Conservation (phyloP, 1,284 basidiomycete species). For the Boletus coffeatus region DNA sequence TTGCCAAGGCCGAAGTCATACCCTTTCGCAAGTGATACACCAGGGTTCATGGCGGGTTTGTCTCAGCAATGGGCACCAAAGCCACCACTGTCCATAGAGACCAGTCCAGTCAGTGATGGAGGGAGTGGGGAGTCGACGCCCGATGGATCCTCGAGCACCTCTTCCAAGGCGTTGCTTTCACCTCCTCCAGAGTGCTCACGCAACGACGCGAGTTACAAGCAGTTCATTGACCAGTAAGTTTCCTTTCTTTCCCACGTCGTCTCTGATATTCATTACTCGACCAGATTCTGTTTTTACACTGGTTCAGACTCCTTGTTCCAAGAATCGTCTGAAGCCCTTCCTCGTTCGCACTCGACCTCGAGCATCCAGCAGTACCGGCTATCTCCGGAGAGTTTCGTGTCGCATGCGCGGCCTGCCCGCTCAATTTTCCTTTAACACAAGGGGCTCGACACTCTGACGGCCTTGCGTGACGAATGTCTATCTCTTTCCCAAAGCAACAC, state of each 20-base stretch:
- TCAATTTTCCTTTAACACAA: conserved; percentile 8
- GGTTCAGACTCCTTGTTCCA: conserved; percentile 38
- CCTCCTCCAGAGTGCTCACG: conserved; percentile 22
- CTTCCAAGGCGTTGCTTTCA: conserved; percentile 34
- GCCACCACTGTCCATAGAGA: conserved; percentile 19
- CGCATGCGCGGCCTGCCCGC: conserved; percentile 7
- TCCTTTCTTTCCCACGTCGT: not conserved
- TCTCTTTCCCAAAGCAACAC: not conserved
- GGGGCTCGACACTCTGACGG: conserved; percentile 1
- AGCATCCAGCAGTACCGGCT: conserved; percentile 47
- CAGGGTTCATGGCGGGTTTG: not conserved
- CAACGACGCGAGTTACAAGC: conserved; percentile 45
- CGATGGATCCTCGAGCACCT: conserved; percentile 36
- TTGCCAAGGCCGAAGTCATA: conserved; percentile 34
- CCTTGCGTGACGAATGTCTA: conserved; percentile 3
- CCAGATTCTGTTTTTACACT: conserved; percentile 75
- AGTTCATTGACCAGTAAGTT: conserved; percentile 60
- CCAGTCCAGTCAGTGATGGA: not conserved
- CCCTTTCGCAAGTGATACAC: conserved; percentile 29
- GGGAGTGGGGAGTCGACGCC: conserved; percentile 52
- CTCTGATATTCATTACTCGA: conserved; percentile 3
- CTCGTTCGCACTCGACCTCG: conserved; percentile 51
- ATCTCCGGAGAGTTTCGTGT: conserved; percentile 17
- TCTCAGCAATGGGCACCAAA: conserved; percentile 7
- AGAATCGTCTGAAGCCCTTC: conserved; percentile 32